Conservation (phyloP, 305 asterid species). For the Fraxinus albicans region DNA sequence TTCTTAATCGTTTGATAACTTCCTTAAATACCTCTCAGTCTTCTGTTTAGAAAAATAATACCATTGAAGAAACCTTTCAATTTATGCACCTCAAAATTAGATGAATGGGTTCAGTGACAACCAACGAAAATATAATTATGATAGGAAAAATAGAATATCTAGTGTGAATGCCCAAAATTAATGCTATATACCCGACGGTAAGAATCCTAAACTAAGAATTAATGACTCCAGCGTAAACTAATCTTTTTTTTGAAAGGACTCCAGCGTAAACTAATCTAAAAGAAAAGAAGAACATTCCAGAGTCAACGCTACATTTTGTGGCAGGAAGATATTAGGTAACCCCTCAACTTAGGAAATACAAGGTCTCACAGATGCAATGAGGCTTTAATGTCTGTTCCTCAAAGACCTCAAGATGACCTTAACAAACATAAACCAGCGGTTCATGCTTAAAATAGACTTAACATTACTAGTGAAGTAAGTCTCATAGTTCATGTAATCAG, state of each 20-base stretch:
- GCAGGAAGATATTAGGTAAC: background rate
- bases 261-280: background rate
- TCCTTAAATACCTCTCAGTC: background rate
- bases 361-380: background rate
- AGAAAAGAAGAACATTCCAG: background rate
- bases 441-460: background rate
- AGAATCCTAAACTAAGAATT: background rate
- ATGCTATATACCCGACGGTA: background rate
- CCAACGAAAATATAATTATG: background rate
- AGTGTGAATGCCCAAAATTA: background rate
- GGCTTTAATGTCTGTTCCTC: background rate
- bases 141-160: background rate
- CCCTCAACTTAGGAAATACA: background rate
- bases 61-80: background rate
- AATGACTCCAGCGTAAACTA: background rate
- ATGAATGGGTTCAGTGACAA: background rate
- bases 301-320: background rate
- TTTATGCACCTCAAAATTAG: background rate
- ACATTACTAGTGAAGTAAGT: background rate
- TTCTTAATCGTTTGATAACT: background rate
- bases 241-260: too few species aligned
- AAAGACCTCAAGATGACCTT: background rate
- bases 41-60: background rate
- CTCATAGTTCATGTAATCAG: background rate
- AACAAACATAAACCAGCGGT: background rate